Evolutionary conservation across 2,329 filamentous ascomycete species (phyloP).

Genomic region (Aspergillus brasiliensis): DNA sequence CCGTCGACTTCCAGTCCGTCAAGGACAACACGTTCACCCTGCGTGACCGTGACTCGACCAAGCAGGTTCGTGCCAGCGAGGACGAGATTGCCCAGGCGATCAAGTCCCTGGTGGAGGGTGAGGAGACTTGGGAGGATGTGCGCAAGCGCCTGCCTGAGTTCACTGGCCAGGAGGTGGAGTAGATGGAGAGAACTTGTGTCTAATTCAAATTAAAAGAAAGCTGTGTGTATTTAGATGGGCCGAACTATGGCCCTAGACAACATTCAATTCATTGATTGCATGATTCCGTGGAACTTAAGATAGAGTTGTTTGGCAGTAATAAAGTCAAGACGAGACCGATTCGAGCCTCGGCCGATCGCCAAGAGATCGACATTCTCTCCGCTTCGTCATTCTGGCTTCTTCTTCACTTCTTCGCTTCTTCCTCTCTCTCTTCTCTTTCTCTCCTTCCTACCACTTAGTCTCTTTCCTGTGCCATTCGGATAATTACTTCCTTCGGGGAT

Average conservation of each 20-base stretch:
- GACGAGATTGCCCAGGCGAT: slow-evolving; percentile 78
- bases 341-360: background rate
- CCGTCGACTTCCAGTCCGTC: slow-evolving; percentile 92
- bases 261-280: no score
- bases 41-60: slow-evolving; percentile 85
- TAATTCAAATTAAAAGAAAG: background rate
- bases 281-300: no score
- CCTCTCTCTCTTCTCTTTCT: background rate
- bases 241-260: background rate
- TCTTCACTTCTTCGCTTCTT: slow-evolving; percentile 10
- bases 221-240: background rate
- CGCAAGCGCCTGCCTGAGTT: slow-evolving; percentile 79
- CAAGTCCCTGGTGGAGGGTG: slow-evolving; percentile 62
- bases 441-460: slow-evolving; percentile 2
- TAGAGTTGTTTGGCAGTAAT: no score
- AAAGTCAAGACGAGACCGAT: background rate
- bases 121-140: slow-evolving; percentile 70
- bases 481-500: no score
- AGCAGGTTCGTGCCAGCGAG: slow-evolving; percentile 82
- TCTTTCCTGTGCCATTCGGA: background rate
- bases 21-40: slow-evolving; percentile 85
- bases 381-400: background rate
- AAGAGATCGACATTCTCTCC: background rate
- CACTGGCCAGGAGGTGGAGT: slow-evolving; percentile 68
- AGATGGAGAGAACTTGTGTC: slow-evolving; percentile 20